Evolutionary conservation across 78 protist genomes (phyloP).

Genomic region (Dictyostelium intermedium): DNA sequence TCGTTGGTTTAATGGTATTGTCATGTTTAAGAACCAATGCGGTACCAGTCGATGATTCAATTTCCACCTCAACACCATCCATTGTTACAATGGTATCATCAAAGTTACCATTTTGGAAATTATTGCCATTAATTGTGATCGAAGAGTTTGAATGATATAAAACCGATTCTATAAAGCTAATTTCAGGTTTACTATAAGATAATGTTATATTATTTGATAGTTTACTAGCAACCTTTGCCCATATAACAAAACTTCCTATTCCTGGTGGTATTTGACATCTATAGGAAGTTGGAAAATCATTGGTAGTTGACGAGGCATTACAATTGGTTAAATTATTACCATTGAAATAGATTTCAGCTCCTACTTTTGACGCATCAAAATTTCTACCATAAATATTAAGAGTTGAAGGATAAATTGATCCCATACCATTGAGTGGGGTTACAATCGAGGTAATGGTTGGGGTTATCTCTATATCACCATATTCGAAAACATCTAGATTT

Average conservation of each 20-base stretch:
- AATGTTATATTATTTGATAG: neutral
- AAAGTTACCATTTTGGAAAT: neutral
- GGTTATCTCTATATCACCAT: neutral
- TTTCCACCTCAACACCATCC: neutral
- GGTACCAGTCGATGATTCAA: neutral
- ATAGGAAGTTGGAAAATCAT: neutral
- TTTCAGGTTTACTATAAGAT: neutral
- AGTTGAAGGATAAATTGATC: neutral
- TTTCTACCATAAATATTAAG: neutral
- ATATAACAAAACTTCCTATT: neutral
- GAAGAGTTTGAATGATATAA: neutral
- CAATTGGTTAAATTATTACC: neutral
- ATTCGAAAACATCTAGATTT: neutral
- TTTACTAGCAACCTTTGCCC: neutral
- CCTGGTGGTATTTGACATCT: neutral
- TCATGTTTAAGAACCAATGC: neutral
- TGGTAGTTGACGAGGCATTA: neutral
- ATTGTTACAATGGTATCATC: neutral
- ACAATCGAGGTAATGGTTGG: neutral
- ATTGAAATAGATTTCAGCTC: neutral
- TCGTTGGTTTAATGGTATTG: neutral
- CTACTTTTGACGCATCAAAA: neutral
- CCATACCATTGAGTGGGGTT: neutral
- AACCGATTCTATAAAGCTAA: neutral
- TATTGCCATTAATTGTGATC: neutral